phyloP scores from a whole-genome alignment of 352 stramenopile genomes.

The Pythium folliculosum region DNA sequence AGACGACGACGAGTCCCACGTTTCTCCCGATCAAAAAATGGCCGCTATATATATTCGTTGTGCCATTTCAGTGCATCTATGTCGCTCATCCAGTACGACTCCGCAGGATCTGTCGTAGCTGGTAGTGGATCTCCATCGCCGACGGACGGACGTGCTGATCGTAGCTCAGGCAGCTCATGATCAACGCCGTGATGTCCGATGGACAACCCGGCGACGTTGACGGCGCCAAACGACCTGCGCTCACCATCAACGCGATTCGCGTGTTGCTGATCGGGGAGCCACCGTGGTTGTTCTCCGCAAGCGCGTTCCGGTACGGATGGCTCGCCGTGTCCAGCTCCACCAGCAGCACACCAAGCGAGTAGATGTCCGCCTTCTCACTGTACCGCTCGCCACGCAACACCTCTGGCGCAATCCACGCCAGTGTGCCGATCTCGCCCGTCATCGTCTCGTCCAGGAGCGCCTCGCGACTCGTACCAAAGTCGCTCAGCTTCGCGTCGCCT shows the following conservation, averaged over 20 bases:
- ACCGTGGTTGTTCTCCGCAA: too few species aligned
- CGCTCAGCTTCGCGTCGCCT: conserved; percentile 26
- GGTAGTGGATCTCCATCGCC: conserved; percentile 30
- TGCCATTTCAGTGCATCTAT: too few species aligned
- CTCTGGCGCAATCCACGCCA: conserved; percentile 34
- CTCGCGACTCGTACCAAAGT: conserved; percentile 31
- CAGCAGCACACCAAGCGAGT: too few species aligned
- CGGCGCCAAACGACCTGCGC: conserved; percentile 18
- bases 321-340: too few species aligned
- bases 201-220: conserved; percentile 18
- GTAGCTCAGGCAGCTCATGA: conserved; percentile 24
- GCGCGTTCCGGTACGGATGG: too few species aligned
- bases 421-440: conserved; percentile 30
- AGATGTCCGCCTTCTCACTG: conserved; percentile 35
- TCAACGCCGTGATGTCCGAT: conserved; percentile 15
- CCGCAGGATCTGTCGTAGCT: conserved; percentile 23
- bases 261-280: too few species aligned
- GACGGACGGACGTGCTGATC: conserved; percentile 23
- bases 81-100: background rate
- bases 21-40: background rate
- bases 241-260: too few species aligned
- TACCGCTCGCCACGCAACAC: conserved; percentile 33
- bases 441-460: conserved; percentile 25
- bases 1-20: background rate
- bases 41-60: background rate